Conservation (phyloP, 2,329 filamentous ascomycete species). For the Ascochyta fabae region DNA sequence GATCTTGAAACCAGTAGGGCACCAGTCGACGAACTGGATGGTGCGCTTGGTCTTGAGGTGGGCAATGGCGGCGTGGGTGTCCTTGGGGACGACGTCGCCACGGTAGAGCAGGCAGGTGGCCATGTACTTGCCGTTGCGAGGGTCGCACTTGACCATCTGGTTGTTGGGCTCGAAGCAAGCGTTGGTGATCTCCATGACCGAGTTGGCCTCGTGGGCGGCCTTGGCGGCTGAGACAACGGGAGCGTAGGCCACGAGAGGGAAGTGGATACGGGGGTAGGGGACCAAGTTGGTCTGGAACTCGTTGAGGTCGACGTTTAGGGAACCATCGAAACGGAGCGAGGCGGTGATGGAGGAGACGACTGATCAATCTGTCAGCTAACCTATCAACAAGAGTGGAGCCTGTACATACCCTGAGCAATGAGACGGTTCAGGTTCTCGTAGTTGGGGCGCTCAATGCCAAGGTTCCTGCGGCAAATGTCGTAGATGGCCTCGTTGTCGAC, state of each 20-base stretch:
- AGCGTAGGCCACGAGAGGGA: slow-evolving; percentile 95
- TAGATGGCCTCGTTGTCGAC: slow-evolving; percentile 99
- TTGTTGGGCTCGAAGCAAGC: slow-evolving; percentile 99
- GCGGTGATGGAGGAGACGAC: slow-evolving; percentile 98
- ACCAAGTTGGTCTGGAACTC: slow-evolving; percentile 99
- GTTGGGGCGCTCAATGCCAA: slow-evolving; percentile 95
- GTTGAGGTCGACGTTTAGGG: slow-evolving; percentile 98
- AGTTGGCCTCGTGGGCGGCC: slow-evolving; percentile 97
- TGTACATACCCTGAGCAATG: slow-evolving; percentile 82
- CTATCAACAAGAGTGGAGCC: slow-evolving; percentile 16
- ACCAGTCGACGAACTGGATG: slow-evolving; percentile 99
- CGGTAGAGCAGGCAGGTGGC: slow-evolving; percentile 97
- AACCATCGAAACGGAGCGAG: slow-evolving; percentile 97
- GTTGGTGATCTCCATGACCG: slow-evolving; percentile 97
- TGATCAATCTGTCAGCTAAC: slow-evolving; percentile 47
- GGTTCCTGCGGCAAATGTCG: slow-evolving; percentile 97
- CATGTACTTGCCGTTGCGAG: slow-evolving; percentile 99
- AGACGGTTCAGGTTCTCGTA: slow-evolving; percentile 99
- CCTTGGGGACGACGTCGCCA: slow-evolving; percentile 96
- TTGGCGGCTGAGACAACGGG: slow-evolving; percentile 94
- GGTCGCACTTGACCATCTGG: slow-evolving; percentile 99
- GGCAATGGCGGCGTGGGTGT: slow-evolving; percentile 89
- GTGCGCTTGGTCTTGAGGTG: slow-evolving; percentile 99
- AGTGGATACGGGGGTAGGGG: slow-evolving; percentile 98
- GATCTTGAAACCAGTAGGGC: slow-evolving; percentile 99